Evolutionary conservation across 1,139 yeast species (phyloP), one percentile per base, ranked within the genome.

Genomic region (Diutina rugosa): DNA sequence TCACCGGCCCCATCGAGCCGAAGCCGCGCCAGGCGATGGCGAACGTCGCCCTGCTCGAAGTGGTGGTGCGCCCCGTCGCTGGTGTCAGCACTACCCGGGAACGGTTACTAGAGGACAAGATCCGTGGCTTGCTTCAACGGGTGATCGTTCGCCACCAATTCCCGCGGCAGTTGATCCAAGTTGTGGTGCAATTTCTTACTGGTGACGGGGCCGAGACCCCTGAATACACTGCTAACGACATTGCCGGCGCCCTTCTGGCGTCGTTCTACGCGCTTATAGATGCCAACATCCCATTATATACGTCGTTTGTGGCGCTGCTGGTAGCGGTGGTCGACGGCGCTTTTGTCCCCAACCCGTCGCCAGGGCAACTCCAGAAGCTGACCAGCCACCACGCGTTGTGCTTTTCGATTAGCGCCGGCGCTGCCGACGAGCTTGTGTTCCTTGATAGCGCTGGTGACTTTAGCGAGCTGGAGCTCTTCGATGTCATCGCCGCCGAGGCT

Each of bases 1-100:
- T 91, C 1, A 80, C 91, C 0, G 99, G 99, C 0, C 99, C 99
- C 0, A 79, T 91, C 54, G 98, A 91, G 64, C 88, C 91, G 10
- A 87, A 86, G 68, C 70, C 81, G 21, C 79, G 95, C 63, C 96
- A 90, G 66, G 99, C 93, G 67, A 70, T 85, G 49, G 96, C 98
- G 7, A 85, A 87, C 29, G 76, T 78, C 55, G 85, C 93, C 18
- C 82, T 90, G 30, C 69, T 93, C 47, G 97, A 90, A 67, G 78
- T 93, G n/a, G 80, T 83, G 29, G 82, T 91, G 3, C 75, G 91
- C 55, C 97, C 98, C 0, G 81, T 87, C 28, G 71, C 76, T 9
- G 97, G 97, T 1, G 76, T 86, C 2, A 78, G 95, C 4, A 73
- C 80, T 28, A 87, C 97, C 0, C 75, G 96, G 63, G 98, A 93